phyloP scores from a whole-genome alignment of 2,329 filamentous ascomycete species.

The Ascochyta rabiei region DNA sequence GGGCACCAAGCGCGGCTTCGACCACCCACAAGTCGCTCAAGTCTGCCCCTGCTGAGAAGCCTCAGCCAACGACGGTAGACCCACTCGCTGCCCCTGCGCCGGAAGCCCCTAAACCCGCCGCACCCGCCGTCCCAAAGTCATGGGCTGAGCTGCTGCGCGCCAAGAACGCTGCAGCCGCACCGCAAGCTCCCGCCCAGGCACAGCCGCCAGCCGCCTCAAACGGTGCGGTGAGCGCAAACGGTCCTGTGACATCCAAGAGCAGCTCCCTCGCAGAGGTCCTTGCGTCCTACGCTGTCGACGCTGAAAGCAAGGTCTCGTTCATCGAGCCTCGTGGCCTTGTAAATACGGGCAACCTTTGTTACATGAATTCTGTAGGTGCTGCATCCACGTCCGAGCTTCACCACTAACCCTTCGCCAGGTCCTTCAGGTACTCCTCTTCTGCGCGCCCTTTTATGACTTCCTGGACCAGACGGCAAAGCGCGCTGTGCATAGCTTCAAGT shows the following conservation, averaged over 20 bases:
- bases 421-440: slow-evolving; percentile 93
- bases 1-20: slow-evolving; percentile 41
- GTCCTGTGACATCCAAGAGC: slow-evolving; percentile 55
- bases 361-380: slow-evolving; percentile 95
- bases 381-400: background rate
- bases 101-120: slow-evolving; percentile 49
- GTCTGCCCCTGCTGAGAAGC: slow-evolving; percentile 28
- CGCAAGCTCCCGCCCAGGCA: slow-evolving; percentile 28
- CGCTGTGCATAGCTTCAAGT: slow-evolving; percentile 90
- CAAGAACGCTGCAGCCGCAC: slow-evolving; percentile 50
- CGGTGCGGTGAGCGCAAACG: slow-evolving; percentile 45
- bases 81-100: slow-evolving; percentile 11
- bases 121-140: slow-evolving; percentile 61
- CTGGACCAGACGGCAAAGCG: slow-evolving; percentile 84
- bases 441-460: slow-evolving; percentile 92
- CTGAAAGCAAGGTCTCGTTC: slow-evolving; percentile 73
- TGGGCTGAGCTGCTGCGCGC: slow-evolving; percentile 72
- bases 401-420: slow-evolving; percentile 64
- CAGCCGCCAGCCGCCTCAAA: slow-evolving; percentile 30
- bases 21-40: slow-evolving; percentile 45
- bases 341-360: slow-evolving; percentile 99
- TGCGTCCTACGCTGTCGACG: slow-evolving; percentile 71
- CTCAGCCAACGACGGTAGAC: slow-evolving; percentile 21
- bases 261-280: slow-evolving; percentile 79
- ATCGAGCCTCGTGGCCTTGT: slow-evolving; percentile 91